Evolutionary conservation across 129 eudicot genomes (phyloP).

Genomic region (Apium graveolens): DNA sequence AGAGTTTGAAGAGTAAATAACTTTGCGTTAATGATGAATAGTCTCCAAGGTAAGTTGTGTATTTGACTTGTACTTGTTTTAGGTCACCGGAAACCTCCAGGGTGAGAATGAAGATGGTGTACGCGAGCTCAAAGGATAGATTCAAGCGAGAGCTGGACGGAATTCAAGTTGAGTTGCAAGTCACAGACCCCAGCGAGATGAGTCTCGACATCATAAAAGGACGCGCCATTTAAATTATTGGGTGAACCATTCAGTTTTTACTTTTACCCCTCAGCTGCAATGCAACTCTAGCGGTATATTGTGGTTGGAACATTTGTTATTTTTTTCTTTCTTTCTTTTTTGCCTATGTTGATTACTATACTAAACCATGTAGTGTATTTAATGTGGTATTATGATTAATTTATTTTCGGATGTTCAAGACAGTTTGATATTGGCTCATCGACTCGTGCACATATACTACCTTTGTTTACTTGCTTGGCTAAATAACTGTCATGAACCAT

Average conservation of each 20-base stretch:
- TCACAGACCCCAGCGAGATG: slow-evolving; percentile 4
- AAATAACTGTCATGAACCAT: not conserved
- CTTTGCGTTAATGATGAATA: not conserved
- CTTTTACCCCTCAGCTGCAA: not conserved
- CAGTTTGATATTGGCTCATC: not conserved
- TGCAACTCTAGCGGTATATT: slow-evolving; percentile 4
- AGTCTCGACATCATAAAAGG: slow-evolving; percentile 2
- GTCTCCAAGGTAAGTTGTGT: too few relatives aligned
- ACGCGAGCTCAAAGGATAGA: slow-evolving; percentile 2
- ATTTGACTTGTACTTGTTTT: not conserved
- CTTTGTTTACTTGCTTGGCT: not conserved
- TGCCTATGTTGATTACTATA: not conserved
- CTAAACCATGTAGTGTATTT: not conserved
- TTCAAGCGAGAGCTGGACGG: slow-evolving; percentile 7
- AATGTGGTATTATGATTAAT: not conserved
- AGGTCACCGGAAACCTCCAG: slow-evolving; percentile 6
- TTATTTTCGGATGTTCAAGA: not conserved
- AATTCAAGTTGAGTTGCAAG: slow-evolving; percentile 6
- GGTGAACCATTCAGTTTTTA: not conserved
- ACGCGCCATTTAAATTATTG: not conserved
- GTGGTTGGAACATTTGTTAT: not conserved
- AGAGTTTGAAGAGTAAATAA: not conserved
- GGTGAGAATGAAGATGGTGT: slow-evolving; percentile 8
- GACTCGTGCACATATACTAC: not conserved
- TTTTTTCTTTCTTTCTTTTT: not conserved